phyloP scores from a whole-genome alignment of 2,329 filamentous ascomycete genomes.

The Xylariales sp. region DNA sequence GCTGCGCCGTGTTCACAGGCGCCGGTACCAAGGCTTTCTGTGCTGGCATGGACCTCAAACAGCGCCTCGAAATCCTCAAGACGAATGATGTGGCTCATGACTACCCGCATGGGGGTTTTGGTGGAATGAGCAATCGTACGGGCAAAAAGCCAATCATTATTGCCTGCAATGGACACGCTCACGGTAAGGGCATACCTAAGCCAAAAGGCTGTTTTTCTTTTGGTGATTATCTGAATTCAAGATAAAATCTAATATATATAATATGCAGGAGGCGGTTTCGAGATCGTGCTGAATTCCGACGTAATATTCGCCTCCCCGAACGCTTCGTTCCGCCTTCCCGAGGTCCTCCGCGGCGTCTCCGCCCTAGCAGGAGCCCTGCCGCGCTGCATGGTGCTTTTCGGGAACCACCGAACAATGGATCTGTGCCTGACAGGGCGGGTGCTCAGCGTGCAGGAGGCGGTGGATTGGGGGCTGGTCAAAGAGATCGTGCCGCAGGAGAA shows the following conservation, averaged over 20 bases:
- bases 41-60: conserved; percentile 49
- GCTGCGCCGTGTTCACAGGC: conserved; percentile 48
- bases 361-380: conserved; percentile 54
- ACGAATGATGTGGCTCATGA: conserved; percentile 22
- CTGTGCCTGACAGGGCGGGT: conserved; percentile 23
- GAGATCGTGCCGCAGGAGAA: conserved; percentile 24
- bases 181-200: conserved; percentile 14
- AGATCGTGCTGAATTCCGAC: conserved; percentile 41
- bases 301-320: conserved; percentile 49
- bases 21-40: conserved; percentile 46
- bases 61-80: conserved; percentile 29
- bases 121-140: conserved; percentile 27
- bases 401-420: conserved; percentile 28
- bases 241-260: too few species aligned
- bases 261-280: conserved; percentile 25
- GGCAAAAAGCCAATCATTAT: conserved; percentile 27
- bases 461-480: conserved; percentile 25
- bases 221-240: too few species aligned
- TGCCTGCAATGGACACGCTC: conserved; percentile 25
- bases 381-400: conserved; percentile 33
- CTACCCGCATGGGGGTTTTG: conserved; percentile 29
- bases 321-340: conserved; percentile 52
- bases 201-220: too few species aligned
- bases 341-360: conserved; percentile 53
- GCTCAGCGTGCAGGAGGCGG: conserved; percentile 21